phyloP scores from a whole-genome alignment of 2,329 filamentous ascomycete species.

The Neonectria neomacrospora region DNA sequence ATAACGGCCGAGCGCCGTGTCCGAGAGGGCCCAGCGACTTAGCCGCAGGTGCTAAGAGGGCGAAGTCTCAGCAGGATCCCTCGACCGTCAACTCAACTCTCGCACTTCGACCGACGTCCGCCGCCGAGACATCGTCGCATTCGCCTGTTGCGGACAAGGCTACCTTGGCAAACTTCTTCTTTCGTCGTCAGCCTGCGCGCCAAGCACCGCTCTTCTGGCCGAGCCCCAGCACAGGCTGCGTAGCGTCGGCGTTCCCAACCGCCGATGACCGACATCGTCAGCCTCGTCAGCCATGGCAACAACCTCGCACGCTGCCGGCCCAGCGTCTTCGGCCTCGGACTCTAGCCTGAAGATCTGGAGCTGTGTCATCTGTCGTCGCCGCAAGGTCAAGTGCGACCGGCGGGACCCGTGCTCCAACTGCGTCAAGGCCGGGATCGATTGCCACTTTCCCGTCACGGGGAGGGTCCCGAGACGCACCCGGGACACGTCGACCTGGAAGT shows the following conservation, averaged over 20 bases:
- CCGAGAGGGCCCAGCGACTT: conserved; percentile 38
- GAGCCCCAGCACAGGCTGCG: background rate
- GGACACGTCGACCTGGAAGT: conserved; percentile 29
- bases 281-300: conserved; percentile 14
- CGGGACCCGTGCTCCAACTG: conserved; percentile 47
- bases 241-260: conserved; percentile 21
- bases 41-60: background rate
- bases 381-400: conserved; percentile 48
- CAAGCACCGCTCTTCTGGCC: background rate
- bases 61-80: background rate
- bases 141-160: background rate
- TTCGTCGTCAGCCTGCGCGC: no score
- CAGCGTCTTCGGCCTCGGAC: conserved; percentile 22
- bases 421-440: conserved; percentile 41
- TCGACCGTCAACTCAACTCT: background rate
- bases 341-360: conserved; percentile 46
- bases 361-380: conserved; percentile 47
- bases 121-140: background rate
- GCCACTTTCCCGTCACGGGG: conserved; percentile 47
- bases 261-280: conserved; percentile 23
- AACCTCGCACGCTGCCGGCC: background rate
- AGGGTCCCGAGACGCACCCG: conserved; percentile 44
- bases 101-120: conserved; percentile 5
- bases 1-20: conserved; percentile 46
- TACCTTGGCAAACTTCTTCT: background rate